Conservation (phyloP, 306 rosid species). For the Hylodesmum podocarpum region DNA sequence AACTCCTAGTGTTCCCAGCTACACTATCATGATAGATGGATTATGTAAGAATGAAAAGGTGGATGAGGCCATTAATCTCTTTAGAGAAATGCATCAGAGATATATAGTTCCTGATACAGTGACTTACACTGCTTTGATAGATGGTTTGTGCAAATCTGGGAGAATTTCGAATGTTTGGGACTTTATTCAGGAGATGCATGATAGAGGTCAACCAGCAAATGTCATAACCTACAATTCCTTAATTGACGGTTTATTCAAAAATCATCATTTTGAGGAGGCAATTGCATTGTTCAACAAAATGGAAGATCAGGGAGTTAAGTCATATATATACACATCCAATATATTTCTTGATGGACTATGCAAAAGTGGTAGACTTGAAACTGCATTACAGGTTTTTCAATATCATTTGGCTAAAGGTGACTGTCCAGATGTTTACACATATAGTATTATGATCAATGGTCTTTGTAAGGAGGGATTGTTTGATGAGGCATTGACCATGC, state of each 20-base stretch:
- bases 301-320: not conserved
- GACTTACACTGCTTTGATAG: not conserved
- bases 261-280: not conserved
- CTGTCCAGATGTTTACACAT: not conserved
- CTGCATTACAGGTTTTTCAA: not conserved
- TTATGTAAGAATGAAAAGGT: not conserved
- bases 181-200: not conserved
- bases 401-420: not conserved
- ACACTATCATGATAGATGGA: not conserved
- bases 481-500: not conserved
- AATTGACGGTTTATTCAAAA: not conserved
- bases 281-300: not conserved
- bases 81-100: not conserved
- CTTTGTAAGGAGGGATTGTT: not conserved
- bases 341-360: not conserved
- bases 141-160: not conserved
- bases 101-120: not conserved
- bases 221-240: not conserved
- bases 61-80: slow-evolving; percentile 15
- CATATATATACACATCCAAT: not conserved
- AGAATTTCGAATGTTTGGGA: not conserved
- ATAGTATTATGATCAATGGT: not conserved
- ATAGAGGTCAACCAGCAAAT: not conserved
- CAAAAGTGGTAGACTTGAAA: not conserved
- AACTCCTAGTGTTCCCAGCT: not conserved